phyloP scores from a whole-genome alignment of 345 rosid genomes.

The Gynandropsis gynandra region DNA sequence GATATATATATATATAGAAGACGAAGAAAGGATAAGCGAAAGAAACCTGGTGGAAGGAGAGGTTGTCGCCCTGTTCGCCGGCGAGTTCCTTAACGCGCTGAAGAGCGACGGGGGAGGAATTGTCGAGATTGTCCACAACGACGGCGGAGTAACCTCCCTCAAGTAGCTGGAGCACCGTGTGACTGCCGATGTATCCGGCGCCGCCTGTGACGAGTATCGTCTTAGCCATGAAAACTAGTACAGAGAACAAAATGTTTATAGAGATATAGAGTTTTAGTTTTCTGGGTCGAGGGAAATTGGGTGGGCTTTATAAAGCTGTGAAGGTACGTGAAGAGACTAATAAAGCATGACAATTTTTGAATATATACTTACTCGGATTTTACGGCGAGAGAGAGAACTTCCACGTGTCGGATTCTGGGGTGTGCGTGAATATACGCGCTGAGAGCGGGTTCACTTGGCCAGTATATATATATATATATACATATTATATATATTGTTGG shows the following conservation, averaged over 20 bases:
- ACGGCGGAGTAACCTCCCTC: conserved; percentile 50
- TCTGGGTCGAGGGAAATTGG: conserved; percentile 12
- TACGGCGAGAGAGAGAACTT: conserved; percentile 13
- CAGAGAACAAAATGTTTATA: not conserved
- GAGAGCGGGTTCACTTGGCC: too few species aligned
- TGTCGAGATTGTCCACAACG: conserved; percentile 80
- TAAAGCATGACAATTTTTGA: conserved; percentile 8
- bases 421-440: too few species aligned
- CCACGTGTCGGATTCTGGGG: too few species aligned
- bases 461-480: too few species aligned
- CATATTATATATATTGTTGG: too few species aligned
- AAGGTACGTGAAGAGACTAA: conserved; percentile 24
- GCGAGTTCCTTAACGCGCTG: conserved; percentile 62
- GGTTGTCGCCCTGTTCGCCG: conserved; percentile 35
- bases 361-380: conserved; percentile 10
- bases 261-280: not conserved
- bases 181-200: conserved; percentile 92
- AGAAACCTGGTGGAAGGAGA: conserved; percentile 67
- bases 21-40: too few species aligned
- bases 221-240: conserved; percentile 26
- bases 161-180: conserved; percentile 88
- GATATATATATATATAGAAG: too few species aligned
- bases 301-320: conserved; percentile 16
- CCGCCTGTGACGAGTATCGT: conserved; percentile 82
- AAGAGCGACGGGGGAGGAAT: conserved; percentile 53